Base-by-base conservation (phyloP, 805 yeast genomes). In the Suhomyces sp. region DNA sequence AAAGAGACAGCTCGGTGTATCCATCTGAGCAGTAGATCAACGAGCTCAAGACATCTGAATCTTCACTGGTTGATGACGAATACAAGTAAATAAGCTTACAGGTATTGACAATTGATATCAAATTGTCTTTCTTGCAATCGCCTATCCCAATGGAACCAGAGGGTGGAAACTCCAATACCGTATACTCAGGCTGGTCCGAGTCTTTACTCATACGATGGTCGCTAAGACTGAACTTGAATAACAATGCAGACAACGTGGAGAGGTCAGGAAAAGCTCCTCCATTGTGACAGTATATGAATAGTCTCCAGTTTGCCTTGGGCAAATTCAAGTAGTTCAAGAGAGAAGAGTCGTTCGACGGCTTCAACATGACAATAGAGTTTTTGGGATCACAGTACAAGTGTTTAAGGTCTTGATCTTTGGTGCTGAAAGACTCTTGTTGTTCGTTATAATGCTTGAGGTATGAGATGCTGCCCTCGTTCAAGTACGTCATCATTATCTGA, bases 21-120 rank as follows among this genome's bases (percentile, higher is more conserved):
- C 98, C 98, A 69, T 93, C 97, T 1, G 88, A 81, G 63, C 97
- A 90, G 64, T 84, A 86, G 8, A 92, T 72, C 54, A 92, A 74
- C 0, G 84, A 72, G 3, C 82, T 78, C 48, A 74, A 54, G 2
- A 59, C 64, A 22, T 52, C 60, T 8, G 70, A 64, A 47, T 76
- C 71, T 33, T 67, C 72, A 38, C 76, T 69, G 54, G 60, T 55
- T 1, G 69, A 62, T 0, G 69, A 62, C 13, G 72, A 64, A 53
- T 67, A 65, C 3, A 72, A 57, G 55, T 84, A 84, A 15, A 91
- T 70, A 40, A 87, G 70, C 65, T 87, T 88, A 67, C 94, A 85
- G 17, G 87, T 72, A 57, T 86, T 86, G 49, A 89, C 75, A 33
- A 91, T 79, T 6, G 88, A 77, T 23, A 80, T 71, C 45, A 90